phyloP scores from a whole-genome alignment of 495 filamentous ascomycete genomes.

The Daldinia loculata region DNA sequence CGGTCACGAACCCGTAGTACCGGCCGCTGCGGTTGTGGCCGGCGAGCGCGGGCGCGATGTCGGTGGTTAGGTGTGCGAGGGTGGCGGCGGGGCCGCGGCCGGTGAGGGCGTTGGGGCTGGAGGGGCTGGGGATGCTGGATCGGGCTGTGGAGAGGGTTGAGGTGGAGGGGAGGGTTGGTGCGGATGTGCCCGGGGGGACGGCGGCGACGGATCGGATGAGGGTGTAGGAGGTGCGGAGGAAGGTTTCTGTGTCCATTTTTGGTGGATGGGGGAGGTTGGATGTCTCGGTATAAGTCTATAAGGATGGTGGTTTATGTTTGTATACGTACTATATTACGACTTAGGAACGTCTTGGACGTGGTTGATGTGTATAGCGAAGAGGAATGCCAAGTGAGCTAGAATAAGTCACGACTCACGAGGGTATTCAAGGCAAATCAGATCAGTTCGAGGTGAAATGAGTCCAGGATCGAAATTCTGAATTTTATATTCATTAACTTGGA shows the following conservation, averaged over 20 bases:
- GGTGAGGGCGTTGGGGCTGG: conserved; percentile 17
- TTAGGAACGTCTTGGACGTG: background rate
- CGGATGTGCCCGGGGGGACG: conserved; percentile 11
- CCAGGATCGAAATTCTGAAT: background rate
- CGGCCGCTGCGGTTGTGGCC: conserved; percentile 64
- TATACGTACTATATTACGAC: background rate
- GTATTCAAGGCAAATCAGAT: background rate
- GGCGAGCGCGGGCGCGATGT: conserved; percentile 74
- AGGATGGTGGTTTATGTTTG: background rate
- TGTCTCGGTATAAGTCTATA: too few relatives aligned
- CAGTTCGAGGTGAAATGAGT: background rate
- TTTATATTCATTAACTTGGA: conserved; percentile 4
- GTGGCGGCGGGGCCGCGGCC: conserved; percentile 42
- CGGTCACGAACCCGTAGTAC: conserved; percentile 92
- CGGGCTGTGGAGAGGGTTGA: conserved; percentile 33
- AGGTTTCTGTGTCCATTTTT: conserved; percentile 28
- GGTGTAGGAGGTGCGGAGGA: conserved; percentile 28
- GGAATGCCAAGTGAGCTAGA: background rate
- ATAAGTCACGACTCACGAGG: background rate
- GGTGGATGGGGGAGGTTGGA: background rate
- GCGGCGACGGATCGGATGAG: conserved; percentile 35
- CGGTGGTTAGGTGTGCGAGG: conserved; percentile 57
- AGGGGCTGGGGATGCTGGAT: conserved; percentile 42
- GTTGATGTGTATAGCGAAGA: background rate
- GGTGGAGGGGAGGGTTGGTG: conserved; percentile 36